A percentile compares a stretch with the other conserved stretches of the same genome.
Evolutionary conservation across 768 basidiomycete species (phyloP).

Genomic region (Termitomyces bulborhizus): DNA sequence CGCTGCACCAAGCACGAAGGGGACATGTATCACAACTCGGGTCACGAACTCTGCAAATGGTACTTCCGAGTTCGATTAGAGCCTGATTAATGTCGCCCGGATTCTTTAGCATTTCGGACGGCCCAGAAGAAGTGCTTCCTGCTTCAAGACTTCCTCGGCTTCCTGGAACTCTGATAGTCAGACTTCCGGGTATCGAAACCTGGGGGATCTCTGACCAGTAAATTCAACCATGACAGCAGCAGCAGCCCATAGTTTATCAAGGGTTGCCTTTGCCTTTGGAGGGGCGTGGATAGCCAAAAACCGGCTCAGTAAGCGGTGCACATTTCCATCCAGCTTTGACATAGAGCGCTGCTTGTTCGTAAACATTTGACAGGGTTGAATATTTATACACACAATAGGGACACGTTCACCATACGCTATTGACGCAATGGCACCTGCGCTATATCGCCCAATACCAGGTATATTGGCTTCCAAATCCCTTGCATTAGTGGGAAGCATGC

Average conservation of each 20-base stretch:
- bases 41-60: conserved; percentile 82
- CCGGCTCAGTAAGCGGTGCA: conserved; percentile 79
- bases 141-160: conserved; percentile 6
- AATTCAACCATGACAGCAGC: conserved; percentile 62
- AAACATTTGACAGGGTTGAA: background rate
- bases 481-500: conserved; percentile 74
- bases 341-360: background rate
- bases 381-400: conserved; percentile 62
- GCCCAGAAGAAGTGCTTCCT: conserved; percentile 4
- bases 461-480: conserved; percentile 76
- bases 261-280: conserved; percentile 72
- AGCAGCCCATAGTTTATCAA: conserved; percentile 78
- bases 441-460: conserved; percentile 87
- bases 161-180: background rate
- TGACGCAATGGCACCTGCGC: conserved; percentile 76
- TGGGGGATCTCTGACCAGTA: conserved; percentile 11
- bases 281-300: conserved; percentile 77
- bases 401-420: conserved; percentile 84
- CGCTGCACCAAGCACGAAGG: conserved; percentile 60
- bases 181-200: background rate
- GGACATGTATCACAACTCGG: conserved; percentile 75
- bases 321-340: conserved; percentile 81
- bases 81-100: conserved; percentile 91
- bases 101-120: conserved; percentile 23
- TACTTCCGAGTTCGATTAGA: conserved; percentile 91